Evolutionary conservation across 2,329 filamentous ascomycete species (phyloP), one percentile per base, ranked within the genome.

Genomic region (Nemania diffusa): DNA sequence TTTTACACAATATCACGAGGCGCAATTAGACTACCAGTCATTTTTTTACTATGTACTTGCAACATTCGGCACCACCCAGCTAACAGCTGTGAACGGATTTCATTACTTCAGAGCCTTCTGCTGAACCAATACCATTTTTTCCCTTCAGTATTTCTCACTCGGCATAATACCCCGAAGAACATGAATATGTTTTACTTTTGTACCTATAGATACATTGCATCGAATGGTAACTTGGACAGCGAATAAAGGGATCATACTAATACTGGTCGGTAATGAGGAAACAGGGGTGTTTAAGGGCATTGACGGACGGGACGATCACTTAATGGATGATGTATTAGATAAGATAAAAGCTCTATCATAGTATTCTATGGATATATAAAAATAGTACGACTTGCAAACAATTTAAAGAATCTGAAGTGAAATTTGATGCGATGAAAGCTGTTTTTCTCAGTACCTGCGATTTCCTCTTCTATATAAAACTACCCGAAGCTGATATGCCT

Each of bases 311-410:
- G 34, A 68, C 26, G 62, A 68, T 46, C 9, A 59, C 53, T 52
- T 68, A 59, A 68, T 66, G 63, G 62, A 68, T 66, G 63, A 68
- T 68, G 66, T 40, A 65, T 64, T 65, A 57, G 37, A 68, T 52
- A 63, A 68, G 40, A 60, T 44, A 57, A 44, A 44, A 20, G 32
- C 24, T 34, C 40, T 56, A 60, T 63, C 15, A 40, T 44, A 34
- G 15, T 44, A 44, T 17, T 44, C 17, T 44, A 44, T 44, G 17
- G 5, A 20, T 37, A 52, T 51, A 51, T 51, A 51, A 27, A 44
- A 26, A 27, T 11, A 17, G 20, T 50, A 58, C 53, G 9, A 37
- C 44, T 34, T 34, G 20, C n/a, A 57, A 26, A 37, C 42, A 15
- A 37, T 5, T n/a, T 13, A 5, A 58, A 34, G 27, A 48, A 58